Base-by-base conservation (phyloP, 331 rosid species). In the Malus hybrid region DNA sequence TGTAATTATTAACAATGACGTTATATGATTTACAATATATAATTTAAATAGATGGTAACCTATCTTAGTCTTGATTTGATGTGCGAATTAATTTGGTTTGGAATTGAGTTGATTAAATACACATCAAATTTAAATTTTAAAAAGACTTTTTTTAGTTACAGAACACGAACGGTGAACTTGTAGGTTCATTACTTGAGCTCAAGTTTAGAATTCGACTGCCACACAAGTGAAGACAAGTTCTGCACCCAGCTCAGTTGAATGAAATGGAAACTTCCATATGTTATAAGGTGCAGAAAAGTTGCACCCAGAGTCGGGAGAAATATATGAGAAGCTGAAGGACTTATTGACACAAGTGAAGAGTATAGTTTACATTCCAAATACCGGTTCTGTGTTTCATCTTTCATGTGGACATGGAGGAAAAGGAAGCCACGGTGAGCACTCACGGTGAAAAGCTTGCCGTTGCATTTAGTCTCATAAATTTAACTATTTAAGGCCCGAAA, bases 381-480 rank as follows among this genome's bases (percentile, higher is more conserved):
- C 81, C 44, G 29, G 46, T 70, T 75, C 76, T 52, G 78, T 79
- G 34, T 71, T 70, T 33, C 83, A 83, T 76, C 44, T 8, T 36
- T 36, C 81, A 83, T 67, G 81, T 83, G 69, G 83, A 69, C 7
- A 44, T 65, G 22, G 86, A 79, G 73, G 86, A 79, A 64, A 83
- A 79, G 81, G 81, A 79, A 75, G 66, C 75, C 12, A 46, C 77
- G 6, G 34, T 83, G 11, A 57, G 69, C 64, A 73, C 46, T 67
- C 81, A 83, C 50, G 71, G 81, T 32, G 83, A 83, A 79, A 83
- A 83, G 71, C 76, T 79, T 18, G 86, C 83, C 67, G 42, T 83
- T 54, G 70, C 76, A 13, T 79, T 83, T 57, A 73, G 78, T 29
- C 3, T 3, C 31, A 2, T 29, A 29, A 29, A 29, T 29, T 29